Base-by-base conservation (phyloP, 768 basidiomycete species). In the Austroboletus festivus region DNA sequence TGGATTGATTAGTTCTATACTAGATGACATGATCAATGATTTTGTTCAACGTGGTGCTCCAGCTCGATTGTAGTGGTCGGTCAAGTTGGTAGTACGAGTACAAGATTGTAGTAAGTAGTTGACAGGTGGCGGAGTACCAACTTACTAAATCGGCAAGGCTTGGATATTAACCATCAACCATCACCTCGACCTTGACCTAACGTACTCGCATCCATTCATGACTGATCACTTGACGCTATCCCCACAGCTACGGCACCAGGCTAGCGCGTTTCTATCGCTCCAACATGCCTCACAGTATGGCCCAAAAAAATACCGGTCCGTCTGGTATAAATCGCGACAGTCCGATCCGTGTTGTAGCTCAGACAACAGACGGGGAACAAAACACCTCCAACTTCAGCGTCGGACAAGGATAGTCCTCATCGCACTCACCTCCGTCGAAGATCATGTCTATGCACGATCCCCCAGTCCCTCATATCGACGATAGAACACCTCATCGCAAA, bases 1-100 rank as follows among this genome's bases (percentile, higher is more conserved):
- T 34, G 93, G 93, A 63, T 97, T 97, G 70, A 97, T 90, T 60
- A 94, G 86, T 74, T 96, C 92, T 68, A 96, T 87, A 64, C 85
- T 87, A 30, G 86, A 85, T 42, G 79, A 74, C 82, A 83, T 84
- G 65, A 67, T 57, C 53, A 43, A 41, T 22, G 57, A 52, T 54
- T 41, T 47, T 13, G 49, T 58, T 34, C 46, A 58, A 63, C 51
- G 61, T 60, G 55, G 46, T 50, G 54, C 8, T 42, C 50, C 44
- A 51, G 54, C 24, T 48, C 48, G 53, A 50, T 34, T 42, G 51
- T 54, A 44, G 50, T 55, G 53, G 53, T 50, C 23, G 40, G 46
- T 43, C 50, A 23, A 5, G 19, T 46, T 39, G 13, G 50, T 51
- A 39, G 50, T 45, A 38, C 38, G n/a, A 26, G 48, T 39, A 30